Conservation (phyloP, 257 asterid species). For the Capsicum chinense region DNA sequence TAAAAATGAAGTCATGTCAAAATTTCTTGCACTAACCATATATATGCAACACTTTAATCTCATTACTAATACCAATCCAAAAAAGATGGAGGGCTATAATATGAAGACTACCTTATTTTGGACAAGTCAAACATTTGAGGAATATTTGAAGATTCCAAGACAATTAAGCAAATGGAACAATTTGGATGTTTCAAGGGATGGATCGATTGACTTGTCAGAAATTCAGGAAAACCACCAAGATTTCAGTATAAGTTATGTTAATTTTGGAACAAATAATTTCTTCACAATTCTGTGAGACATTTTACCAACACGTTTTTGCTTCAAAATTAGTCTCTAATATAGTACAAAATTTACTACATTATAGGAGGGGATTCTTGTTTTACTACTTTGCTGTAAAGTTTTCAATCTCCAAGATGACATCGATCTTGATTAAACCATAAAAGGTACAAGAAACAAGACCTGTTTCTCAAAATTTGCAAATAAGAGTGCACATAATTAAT, state of each 20-base stretch:
- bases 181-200: not conserved
- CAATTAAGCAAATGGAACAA: not conserved
- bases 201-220: too few relatives aligned
- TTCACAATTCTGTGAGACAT: not conserved
- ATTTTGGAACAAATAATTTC: too few relatives aligned
- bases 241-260: too few relatives aligned
- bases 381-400: constrained; percentile 26
- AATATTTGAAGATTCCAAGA: not conserved
- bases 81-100: not conserved
- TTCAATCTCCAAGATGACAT: constrained; percentile 35
- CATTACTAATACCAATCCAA: too few relatives aligned
- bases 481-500: constrained; percentile 9
- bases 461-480: constrained; percentile 52
- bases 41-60: too few relatives aligned
- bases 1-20: too few relatives aligned
- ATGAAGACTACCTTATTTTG: not conserved
- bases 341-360: not conserved
- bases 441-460: constrained; percentile 35
- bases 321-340: not conserved
- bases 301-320: too few relatives aligned
- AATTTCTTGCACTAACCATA: too few relatives aligned
- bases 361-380: not conserved
- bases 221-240: too few relatives aligned
- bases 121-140: not conserved
- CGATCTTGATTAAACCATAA: constrained; percentile 37